Evolutionary conservation across 345 rosid species (phyloP).

Genomic region (Limnanthes douglasii): DNA sequence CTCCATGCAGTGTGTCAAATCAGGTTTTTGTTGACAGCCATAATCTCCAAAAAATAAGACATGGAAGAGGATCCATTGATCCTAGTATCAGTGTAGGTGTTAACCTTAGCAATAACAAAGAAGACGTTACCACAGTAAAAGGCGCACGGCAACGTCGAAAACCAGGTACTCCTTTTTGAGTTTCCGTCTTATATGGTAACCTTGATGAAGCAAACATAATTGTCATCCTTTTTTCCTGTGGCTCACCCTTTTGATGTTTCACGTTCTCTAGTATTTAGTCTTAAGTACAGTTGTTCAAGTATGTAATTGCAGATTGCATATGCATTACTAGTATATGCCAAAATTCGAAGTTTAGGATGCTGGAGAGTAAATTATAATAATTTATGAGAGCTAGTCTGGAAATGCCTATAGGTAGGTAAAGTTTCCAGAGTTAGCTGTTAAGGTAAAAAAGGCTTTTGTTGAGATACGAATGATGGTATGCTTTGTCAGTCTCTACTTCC

Average conservation of each 20-base stretch:
- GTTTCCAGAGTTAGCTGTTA: not conserved
- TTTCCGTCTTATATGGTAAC: not conserved
- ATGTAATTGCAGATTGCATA: too few species aligned
- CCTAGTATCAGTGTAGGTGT: slow-evolving; percentile 41
- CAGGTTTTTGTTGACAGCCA: slow-evolving; percentile 68
- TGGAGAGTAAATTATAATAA: not conserved
- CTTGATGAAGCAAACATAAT: not conserved
- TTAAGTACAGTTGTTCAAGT: not conserved
- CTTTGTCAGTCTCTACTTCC: not conserved
- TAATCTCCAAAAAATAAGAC: slow-evolving; percentile 60
- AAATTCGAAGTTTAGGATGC: not conserved
- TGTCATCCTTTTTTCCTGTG: not conserved
- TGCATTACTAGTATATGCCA: too few species aligned
- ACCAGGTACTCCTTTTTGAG: slow-evolving; percentile 33
- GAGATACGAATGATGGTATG: not conserved
- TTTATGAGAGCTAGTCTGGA: not conserved
- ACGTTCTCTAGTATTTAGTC: not conserved
- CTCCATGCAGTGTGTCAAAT: slow-evolving; percentile 38
- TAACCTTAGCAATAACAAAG: slow-evolving; percentile 41
- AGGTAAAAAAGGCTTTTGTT: not conserved
- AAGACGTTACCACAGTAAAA: slow-evolving; percentile 38
- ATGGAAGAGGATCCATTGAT: slow-evolving; percentile 53
- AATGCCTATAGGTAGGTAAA: not conserved
- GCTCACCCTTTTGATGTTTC: not conserved
- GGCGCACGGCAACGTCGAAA: slow-evolving; percentile 68